These are phyloP conservation scores for Ogataea chonburiensis DNA, from an alignment of 805 yeast species.

Conservation along the genomic window DNA sequence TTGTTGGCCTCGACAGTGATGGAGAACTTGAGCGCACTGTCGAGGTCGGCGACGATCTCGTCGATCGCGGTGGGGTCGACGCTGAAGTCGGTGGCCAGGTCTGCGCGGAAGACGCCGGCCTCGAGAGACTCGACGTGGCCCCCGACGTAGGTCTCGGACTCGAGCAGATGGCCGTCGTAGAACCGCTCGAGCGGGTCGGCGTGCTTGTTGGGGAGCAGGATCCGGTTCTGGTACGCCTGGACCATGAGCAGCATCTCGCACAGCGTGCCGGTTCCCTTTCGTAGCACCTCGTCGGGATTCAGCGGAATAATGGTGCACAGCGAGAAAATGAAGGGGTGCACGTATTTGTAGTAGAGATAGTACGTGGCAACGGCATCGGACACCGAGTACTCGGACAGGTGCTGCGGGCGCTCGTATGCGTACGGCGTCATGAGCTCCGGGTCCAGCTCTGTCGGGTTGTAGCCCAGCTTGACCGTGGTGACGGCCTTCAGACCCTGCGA, in stretches of 20 bases:
- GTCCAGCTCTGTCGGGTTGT: constrained; percentile 93
- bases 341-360: constrained; percentile 92
- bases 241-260: constrained; percentile 98
- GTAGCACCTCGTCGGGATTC: constrained; percentile 91
- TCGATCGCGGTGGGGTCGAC: constrained; percentile 83
- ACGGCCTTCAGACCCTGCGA: constrained; percentile 98
- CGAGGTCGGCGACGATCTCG: constrained; percentile 70
- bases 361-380: constrained; percentile 99
- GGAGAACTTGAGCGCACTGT: constrained; percentile 75
- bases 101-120: constrained; percentile 96
- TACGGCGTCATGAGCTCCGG: constrained; percentile 98
- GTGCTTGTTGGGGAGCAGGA: constrained; percentile 89
- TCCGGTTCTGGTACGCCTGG: constrained; percentile 79
- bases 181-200: constrained; percentile 92
- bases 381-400: constrained; percentile 92
- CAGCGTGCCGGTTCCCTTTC: constrained; percentile 98
- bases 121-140: constrained; percentile 98
- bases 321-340: constrained; percentile 95
- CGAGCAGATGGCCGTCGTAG: constrained; percentile 89
- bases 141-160: constrained; percentile 96
- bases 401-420: constrained; percentile 91
- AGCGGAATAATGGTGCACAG: constrained; percentile 93
- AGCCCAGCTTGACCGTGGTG: constrained; percentile 91
- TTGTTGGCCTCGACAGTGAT: constrained; percentile 78
- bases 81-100: constrained; percentile 69